phyloP scores from a whole-genome alignment of 1,284 basidiomycete genomes.

The Polyporus tsugae region DNA sequence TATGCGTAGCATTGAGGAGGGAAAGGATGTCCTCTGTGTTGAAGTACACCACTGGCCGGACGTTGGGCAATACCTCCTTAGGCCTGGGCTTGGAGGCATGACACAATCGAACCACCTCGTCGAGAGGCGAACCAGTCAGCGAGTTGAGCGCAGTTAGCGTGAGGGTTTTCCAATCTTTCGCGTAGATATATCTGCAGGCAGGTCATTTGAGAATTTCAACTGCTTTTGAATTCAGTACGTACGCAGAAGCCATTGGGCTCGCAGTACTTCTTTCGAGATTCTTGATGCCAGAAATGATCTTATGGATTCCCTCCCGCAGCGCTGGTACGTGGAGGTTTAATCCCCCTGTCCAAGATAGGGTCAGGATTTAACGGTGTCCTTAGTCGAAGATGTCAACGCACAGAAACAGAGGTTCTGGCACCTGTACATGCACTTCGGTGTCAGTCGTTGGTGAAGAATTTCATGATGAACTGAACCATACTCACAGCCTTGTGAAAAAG shows the following conservation, averaged over 20 bases:
- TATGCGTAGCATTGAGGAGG: slow-evolving; percentile 38
- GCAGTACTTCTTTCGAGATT: background rate
- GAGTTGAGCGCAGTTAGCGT: slow-evolving; percentile 41
- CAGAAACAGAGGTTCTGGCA: slow-evolving; percentile 33
- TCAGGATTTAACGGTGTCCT: background rate
- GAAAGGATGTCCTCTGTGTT: background rate
- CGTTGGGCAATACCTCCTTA: background rate
- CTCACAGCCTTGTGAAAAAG: slow-evolving; percentile 49
- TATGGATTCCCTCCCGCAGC: background rate
- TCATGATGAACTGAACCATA: slow-evolving; percentile 36
- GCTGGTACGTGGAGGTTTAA: background rate
- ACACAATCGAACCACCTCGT: slow-evolving; percentile 51
- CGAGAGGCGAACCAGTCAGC: slow-evolving; percentile 38
- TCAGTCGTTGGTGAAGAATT: background rate
- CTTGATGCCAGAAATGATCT: background rate
- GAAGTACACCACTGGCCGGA: background rate
- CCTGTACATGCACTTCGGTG: background rate
- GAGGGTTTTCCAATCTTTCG: slow-evolving; percentile 45
- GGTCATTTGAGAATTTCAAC: background rate
- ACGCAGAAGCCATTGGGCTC: background rate
- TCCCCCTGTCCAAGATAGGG: background rate
- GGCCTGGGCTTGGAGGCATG: slow-evolving; percentile 26
- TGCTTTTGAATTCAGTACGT: background rate
- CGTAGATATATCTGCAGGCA: slow-evolving; percentile 46
- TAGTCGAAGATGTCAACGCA: slow-evolving; percentile 33